Base-by-base conservation (phyloP, 1,284 basidiomycete species). In the Flammula alnicola region DNA sequence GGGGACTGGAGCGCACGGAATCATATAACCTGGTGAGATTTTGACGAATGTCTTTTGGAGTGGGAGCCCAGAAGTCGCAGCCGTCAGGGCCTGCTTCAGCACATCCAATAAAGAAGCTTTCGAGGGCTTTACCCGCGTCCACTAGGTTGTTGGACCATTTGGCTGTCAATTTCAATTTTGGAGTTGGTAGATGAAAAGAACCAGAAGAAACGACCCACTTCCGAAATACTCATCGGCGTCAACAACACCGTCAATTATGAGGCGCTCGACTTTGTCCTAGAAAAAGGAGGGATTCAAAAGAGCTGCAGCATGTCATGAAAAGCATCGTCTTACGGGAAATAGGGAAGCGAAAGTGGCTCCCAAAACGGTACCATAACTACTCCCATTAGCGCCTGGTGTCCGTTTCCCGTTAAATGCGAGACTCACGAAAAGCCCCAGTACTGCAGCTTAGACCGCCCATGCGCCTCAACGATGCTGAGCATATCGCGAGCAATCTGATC, bases 401-500 rank as follows among this genome's bases (percentile, higher is more conserved):
- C 12, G 8, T 46, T 23, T 16, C 9, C 3, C 25, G 12, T n/a
- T n/a, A 10, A 26, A 9, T 44, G 3, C 23, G 22, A 19, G 39
- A 66, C 73, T 49, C 54, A 80, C 72, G 72, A 77, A 52, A 79
- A 73, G 6, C 78, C 79, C 76, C 76, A 80, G 54, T 79, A 81
- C 43, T 71, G 69, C 12, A 81, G 43, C 54, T 77, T 77, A 14
- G 75, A 66, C 43, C 61, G 59, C 1, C 76, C 76, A 52, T 75
- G 68, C 2, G 73, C 74, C 43, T 71, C 56, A 0, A 67, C 62
- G 49, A 81, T 79, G 16, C 65, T 57, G 30, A 80, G 59, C 78
- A 81, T 79, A 56, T 81, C 79, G n/a, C 70, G 63, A 5, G 73
- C 77, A 4, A 74, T 75, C 33, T 73, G 65, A 20, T 74, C 67